phyloP scores from a whole-genome alignment of 192 early-diverging fungal species.

The Diversispora epigaea region DNA sequence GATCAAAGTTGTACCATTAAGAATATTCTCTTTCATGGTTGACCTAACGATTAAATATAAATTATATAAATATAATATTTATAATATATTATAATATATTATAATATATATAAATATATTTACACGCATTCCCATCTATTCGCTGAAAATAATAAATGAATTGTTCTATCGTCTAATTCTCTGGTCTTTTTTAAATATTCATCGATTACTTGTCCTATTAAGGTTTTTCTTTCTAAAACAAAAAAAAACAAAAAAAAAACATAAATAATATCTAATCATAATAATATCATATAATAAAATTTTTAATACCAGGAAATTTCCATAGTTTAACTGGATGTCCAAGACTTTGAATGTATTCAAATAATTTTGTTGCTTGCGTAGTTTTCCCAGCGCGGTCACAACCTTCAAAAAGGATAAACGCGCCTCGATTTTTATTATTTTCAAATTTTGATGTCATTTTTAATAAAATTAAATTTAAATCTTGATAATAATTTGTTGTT shows the following conservation, averaged over 20 bases:
- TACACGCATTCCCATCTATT: conserved; percentile 95
- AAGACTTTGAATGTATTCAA: conserved; percentile 50
- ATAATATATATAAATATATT: not conserved
- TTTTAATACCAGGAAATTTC: conserved; percentile 78
- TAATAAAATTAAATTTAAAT: no score
- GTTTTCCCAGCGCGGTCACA: conserved; percentile 93
- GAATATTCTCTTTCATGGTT: conserved; percentile 7
- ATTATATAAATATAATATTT: not conserved
- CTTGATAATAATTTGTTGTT: no score
- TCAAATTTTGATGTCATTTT: no score
- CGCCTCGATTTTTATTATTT: conserved; percentile 44
- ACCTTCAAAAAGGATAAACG: conserved; percentile 92
- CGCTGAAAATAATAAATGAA: conserved; percentile 93
- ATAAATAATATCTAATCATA: not conserved
- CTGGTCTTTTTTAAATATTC: conserved; percentile 70
- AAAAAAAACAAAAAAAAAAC: not conserved
- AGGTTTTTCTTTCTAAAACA: conserved; percentile 74
- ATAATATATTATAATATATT: not conserved
- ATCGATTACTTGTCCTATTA: conserved; percentile 90
- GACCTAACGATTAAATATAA: not conserved
- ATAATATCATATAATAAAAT: not conserved
- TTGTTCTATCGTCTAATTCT: conserved; percentile 76
- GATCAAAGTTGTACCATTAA: conserved; percentile 69
- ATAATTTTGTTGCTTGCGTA: conserved; percentile 76
- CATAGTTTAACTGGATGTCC: conserved; percentile 53